A percentile compares a stretch with the other conserved stretches of the same genome.
Evolutionary conservation across 2,329 filamentous ascomycete species (phyloP).

Genomic region (Colletotrichum nymphaeae): DNA sequence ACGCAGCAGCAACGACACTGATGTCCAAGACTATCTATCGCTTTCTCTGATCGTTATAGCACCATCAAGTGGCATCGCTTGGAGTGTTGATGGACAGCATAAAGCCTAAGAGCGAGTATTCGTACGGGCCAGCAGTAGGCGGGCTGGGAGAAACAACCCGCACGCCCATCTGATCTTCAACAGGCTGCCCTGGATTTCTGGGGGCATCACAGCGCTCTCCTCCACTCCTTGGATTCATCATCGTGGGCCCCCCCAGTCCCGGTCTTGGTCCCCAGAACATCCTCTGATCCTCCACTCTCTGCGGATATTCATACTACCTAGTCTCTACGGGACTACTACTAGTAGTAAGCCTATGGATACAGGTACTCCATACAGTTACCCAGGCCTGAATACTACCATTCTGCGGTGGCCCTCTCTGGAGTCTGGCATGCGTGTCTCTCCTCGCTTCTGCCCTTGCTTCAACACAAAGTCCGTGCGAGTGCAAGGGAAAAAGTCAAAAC

Average conservation of each 20-base stretch:
- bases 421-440: neutral
- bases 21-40: no score
- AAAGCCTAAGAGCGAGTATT: neutral
- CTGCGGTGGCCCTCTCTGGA: neutral
- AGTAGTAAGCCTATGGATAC: no score
- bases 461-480: slow-evolving; percentile 14
- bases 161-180: slow-evolving; percentile 16
- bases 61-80: slow-evolving; percentile 1
- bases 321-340: no score
- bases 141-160: neutral
- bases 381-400: neutral
- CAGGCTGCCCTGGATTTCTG: neutral
- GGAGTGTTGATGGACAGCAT: neutral
- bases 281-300: neutral
- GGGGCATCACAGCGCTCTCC: slow-evolving; percentile 2
- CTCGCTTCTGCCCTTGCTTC: slow-evolving; percentile 4
- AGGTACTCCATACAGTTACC: no score
- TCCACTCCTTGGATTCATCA: neutral
- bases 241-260: neutral
- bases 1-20: no score
- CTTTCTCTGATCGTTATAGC: neutral
- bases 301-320: neutral
- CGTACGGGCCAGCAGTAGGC: neutral
- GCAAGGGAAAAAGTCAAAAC: slow-evolving; percentile 21
- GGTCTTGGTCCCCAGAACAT: neutral